Percentiles rank a stretch among this genome's conserved stretches.
phyloP scores from a whole-genome alignment of 176 grass and related monocot species.

The Carex pumila region DNA sequence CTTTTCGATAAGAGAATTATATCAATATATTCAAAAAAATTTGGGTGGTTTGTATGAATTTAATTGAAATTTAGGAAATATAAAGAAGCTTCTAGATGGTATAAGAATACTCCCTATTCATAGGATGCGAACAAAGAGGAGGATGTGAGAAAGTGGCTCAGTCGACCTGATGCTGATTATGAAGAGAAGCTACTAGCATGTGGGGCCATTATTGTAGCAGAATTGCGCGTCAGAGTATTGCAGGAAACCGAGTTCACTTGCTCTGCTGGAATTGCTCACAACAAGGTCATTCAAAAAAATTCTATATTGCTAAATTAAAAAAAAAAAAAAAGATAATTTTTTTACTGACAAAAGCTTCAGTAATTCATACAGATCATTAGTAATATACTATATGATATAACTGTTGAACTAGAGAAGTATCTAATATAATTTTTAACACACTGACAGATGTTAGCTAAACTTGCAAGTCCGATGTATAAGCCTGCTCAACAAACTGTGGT shows the following conservation, averaged over 20 bases:
- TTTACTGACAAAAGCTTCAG: background rate
- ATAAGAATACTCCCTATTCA: background rate
- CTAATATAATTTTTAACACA: no score
- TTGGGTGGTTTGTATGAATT: background rate
- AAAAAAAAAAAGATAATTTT: background rate
- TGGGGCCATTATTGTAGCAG: slow-evolving; percentile 78
- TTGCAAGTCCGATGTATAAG: slow-evolving; percentile 89
- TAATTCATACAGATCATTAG: background rate
- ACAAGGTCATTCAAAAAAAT: slow-evolving; percentile 65
- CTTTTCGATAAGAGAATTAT: background rate
- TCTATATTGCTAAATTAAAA: slow-evolving; percentile 19
- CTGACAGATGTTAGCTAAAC: slow-evolving; percentile 89
- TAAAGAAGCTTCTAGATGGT: background rate
- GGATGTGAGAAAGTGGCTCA: slow-evolving; percentile 62
- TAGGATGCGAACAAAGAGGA: slow-evolving; percentile 49
- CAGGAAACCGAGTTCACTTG: slow-evolving; percentile 83
- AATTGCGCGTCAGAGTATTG: slow-evolving; percentile 65
- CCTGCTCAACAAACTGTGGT: slow-evolving; percentile 96
- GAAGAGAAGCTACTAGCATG: slow-evolving; percentile 73
- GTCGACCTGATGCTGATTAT: slow-evolving; percentile 47
- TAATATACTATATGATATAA: no score
- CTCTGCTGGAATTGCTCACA: slow-evolving; percentile 89
- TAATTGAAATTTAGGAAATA: background rate
- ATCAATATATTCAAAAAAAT: background rate
- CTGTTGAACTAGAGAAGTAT: background rate